Evolutionary conservation across 805 yeast species (phyloP).

Genomic region (Kuraishia piskuri): DNA sequence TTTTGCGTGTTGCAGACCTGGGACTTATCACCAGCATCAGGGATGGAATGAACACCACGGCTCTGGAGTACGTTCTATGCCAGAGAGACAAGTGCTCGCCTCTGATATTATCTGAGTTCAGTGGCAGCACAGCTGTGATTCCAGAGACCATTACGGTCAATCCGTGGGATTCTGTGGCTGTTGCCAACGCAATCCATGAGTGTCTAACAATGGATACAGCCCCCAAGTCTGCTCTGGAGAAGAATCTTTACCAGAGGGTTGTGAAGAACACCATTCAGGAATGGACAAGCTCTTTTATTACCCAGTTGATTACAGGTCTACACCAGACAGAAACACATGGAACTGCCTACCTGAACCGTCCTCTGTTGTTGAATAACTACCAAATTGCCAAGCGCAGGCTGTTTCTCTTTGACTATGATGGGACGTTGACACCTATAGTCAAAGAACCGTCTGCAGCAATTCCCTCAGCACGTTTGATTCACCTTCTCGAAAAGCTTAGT

Average conservation of each 20-base stretch:
- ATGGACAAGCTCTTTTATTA: conserved; percentile 58
- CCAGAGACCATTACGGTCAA: conserved; percentile 76
- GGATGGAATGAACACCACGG: conserved; percentile 96
- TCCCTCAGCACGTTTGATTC: conserved; percentile 67
- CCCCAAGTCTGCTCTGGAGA: conserved; percentile 37
- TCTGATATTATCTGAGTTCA: conserved; percentile 82
- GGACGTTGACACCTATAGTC: conserved; percentile 94
- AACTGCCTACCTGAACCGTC: conserved; percentile 79
- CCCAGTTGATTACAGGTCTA: conserved; percentile 20
- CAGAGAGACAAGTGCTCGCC: conserved; percentile 71
- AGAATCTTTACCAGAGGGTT: conserved; percentile 53
- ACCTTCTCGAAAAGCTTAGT: conserved; percentile 49
- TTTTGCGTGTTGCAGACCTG: conserved; percentile 82
- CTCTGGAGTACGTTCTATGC: conserved; percentile 84
- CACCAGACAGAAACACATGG: conserved; percentile 34
- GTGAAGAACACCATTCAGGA: conserved; percentile 63
- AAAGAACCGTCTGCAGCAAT: conserved; percentile 97
- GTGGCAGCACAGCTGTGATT: conserved; percentile 74
- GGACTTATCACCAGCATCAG: conserved; percentile 85
- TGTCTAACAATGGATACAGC: conserved; percentile 48
- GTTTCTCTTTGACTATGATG: conserved; percentile 93
- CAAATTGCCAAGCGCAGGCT: conserved; percentile 55
- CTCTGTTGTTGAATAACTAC: conserved; percentile 52
- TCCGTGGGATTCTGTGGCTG: conserved; percentile 96
- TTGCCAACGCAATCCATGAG: conserved; percentile 73